A percentile compares a stretch with the other conserved stretches of the same genome.
phyloP scores from a whole-genome alignment of 148 eudicot genomes.

The Rhododendron ferrugineum region DNA sequence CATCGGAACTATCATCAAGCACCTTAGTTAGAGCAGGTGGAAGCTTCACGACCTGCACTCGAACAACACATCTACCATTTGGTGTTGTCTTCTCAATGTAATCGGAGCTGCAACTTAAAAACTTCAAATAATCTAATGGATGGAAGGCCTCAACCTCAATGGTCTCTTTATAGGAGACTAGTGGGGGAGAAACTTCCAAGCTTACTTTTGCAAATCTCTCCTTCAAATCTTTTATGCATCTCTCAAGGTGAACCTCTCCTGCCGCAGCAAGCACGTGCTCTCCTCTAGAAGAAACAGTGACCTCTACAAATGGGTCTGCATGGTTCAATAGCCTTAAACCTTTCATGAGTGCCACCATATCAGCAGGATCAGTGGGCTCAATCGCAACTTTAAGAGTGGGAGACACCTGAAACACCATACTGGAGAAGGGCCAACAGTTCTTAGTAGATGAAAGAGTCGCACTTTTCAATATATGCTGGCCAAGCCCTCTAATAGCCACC shows the following conservation, averaged over 20 bases:
- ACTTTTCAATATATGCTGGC: slow-evolving; percentile 84
- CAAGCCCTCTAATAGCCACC: slow-evolving; percentile 88
- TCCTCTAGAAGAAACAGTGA: slow-evolving; percentile 80
- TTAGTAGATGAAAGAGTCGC: slow-evolving; percentile 89
- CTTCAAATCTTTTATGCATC: slow-evolving; percentile 85
- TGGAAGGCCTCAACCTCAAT: slow-evolving; percentile 67
- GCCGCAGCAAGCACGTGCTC: slow-evolving; percentile 97
- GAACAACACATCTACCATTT: slow-evolving; percentile 87
- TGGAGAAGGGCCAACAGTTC: slow-evolving; percentile 92
- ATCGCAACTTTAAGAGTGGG: slow-evolving; percentile 94
- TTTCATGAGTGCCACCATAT: slow-evolving; percentile 88
- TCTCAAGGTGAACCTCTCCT: slow-evolving; percentile 94
- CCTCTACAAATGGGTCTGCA: slow-evolving; percentile 97
- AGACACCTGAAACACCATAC: slow-evolving; percentile 87
- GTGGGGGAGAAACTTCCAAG: slow-evolving; percentile 86
- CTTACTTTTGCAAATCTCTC: slow-evolving; percentile 88
- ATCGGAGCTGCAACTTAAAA: slow-evolving; percentile 45
- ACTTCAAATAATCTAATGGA: slow-evolving; percentile 58
- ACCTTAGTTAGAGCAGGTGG: slow-evolving; percentile 66
- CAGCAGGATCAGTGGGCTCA: slow-evolving; percentile 91
- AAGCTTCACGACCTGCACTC: slow-evolving; percentile 80
- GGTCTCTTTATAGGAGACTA: slow-evolving; percentile 83
- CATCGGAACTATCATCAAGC: slow-evolving; percentile 75
- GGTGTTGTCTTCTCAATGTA: slow-evolving; percentile 67
- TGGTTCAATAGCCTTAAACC: slow-evolving; percentile 80